Evolutionary conservation across 345 rosid species (phyloP).

Genomic region (Erucastrum elatum): DNA sequence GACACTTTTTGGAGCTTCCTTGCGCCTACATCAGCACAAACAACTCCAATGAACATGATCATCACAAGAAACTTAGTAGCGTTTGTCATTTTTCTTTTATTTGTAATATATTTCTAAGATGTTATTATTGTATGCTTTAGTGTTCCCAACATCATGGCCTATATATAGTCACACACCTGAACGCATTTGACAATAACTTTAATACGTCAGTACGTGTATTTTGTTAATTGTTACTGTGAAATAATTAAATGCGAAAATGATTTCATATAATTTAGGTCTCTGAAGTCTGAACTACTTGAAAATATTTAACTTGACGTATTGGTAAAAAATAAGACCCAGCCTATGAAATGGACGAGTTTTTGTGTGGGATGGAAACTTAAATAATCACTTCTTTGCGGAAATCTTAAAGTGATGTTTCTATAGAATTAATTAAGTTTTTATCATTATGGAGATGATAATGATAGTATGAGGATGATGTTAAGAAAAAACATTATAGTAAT

Average conservation of each 20-base stretch:
- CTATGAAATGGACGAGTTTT: too few relatives aligned
- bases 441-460: too few relatives aligned
- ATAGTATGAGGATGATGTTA: too few relatives aligned
- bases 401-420: too few relatives aligned
- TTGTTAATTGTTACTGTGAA: neutral
- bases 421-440: too few relatives aligned
- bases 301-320: conserved; percentile 10
- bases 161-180: neutral
- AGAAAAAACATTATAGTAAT: too few relatives aligned
- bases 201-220: neutral
- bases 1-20: too few relatives aligned
- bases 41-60: neutral
- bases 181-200: neutral
- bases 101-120: neutral
- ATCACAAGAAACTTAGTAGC: conserved; percentile 4
- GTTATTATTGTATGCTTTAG: neutral
- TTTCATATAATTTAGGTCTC: neutral
- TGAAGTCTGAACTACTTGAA: neutral
- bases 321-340: neutral
- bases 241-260: neutral
- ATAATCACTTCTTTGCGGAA: too few relatives aligned
- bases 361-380: too few relatives aligned
- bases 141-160: neutral
- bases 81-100: neutral
- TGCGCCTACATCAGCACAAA: too few relatives aligned